Evolutionary conservation across 2,329 filamentous ascomycete genomes (phyloP), one percentile per base, ranked within the genome.

Genomic region (Stachybotrys echinatus): DNA sequence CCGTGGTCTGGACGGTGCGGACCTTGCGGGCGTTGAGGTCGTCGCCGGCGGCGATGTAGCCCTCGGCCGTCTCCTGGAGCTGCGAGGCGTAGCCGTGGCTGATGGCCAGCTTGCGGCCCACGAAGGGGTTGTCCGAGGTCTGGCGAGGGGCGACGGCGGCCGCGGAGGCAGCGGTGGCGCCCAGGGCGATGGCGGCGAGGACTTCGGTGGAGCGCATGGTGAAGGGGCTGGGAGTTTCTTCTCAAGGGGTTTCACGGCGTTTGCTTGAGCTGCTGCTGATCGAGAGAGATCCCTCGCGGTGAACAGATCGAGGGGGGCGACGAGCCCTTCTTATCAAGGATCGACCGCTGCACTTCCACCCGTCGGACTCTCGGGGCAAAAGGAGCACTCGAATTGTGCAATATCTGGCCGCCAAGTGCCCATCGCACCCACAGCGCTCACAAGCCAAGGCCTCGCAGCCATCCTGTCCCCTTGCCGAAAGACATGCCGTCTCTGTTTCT

Each of bases 61-160:
- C 54, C 5, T 58, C 55, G 48, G 66, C 57, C 12, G 71, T 72
- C 47, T 63, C 50, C 19, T 68, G 61, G 23, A 74, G 61, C 57
- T 72, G 67, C 23, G 44, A 53, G 12, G 69, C 64, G 56, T 71
- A 74, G 23, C 52, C 52, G 27, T 65, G 65, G 58, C 72, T 73
- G 52, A 67, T 68, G 57, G 74, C 77, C 23, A 79, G 61, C 5
- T 66, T 70, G 54, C 72, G 74, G 48, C 71, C 71, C 3, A 65
- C 50, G 57, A 81, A 79, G 0, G 78, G 68, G 48, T 72, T 71
- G 47, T n/a, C 38, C 17, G 17, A n/a, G 10, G 38, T 20, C 38
- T 40, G 38, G 38, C 38, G 38, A 10, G 38, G 17, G 17, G 10
- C 18, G 38, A 40, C 38, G 17, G 38, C 17, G 19, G 38, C 38